Base-by-base conservation (phyloP, 202 grass and related monocot species). In the Digitaria exilis region DNA sequence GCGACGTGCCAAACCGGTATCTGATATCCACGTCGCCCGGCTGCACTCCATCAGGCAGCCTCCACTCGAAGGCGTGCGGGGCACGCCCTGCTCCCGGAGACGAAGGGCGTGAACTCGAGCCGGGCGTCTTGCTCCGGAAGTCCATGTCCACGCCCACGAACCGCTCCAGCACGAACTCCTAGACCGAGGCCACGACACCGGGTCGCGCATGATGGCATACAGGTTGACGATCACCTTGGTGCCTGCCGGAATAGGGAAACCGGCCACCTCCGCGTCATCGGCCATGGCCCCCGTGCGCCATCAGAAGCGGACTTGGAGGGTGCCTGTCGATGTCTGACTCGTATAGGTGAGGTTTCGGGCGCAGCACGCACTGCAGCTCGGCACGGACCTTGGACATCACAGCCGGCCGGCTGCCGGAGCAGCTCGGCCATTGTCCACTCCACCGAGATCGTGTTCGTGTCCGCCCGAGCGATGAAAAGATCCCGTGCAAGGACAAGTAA, bases 371-470 rank as follows among this genome's bases (percentile, higher is more conserved):
- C 2, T 6, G 41, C n/a, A 94, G 16, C 87, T 94, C 87, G 48
- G 63, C 77, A 7, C 80, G 84, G 24, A 80, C 87, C 29, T 89
- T 91, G 11, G 68, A 62, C 87, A 91, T 87, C 35, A 30, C 79
- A 3, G 58, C 50, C 4, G 4, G 58, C 50, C 4, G 87, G 89
- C 43, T 84, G 80, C 15, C 84, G 81, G 37, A 94, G 81, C 42
- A 94, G 89, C 87, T 91, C 89, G 12, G 58, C 81, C 89, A 91
- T 94, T 30, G 89, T 78, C 92, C 92, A 94, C 81, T 94, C 89
- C 16, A 92, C 75, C 26, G 87, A 80, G 78, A 84, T 80, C 18
- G 87, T 82, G 78, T 44, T 92, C 55, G 92, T 92, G 61, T 92
- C 89, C 5, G 80, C 75, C 8, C 87, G 89, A 1, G 84, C 90